Evolutionary conservation across 768 basidiomycete species (phyloP), one percentile per base, ranked within the genome.

Genomic region (Rhodocollybia butyracea): DNA sequence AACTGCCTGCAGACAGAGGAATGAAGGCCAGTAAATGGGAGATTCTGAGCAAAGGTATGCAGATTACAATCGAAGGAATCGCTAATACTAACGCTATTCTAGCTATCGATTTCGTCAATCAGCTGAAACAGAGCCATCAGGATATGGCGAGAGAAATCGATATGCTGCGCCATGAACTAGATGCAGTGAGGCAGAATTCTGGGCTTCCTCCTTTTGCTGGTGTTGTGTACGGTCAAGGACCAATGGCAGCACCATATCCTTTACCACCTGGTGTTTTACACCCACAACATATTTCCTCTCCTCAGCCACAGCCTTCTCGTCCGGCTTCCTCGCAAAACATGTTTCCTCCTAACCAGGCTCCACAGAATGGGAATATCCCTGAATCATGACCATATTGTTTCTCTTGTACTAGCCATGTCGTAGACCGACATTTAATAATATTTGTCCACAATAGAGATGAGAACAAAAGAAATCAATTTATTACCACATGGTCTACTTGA

Each of bases 11-110:
- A 50, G 94, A 94, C 74, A 83, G 89, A 51, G 94, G 89, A 40
- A 91, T 94, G 86, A 98, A 98, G 67, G 89, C 93, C 19, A 94
- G 91, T 74, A 99, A 99, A 74, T 98, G 96, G 97, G 97, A 99
- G 75, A 98, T 98, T 58, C 73, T 99, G 31, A 95, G 88, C 72
- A 96, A 97, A 85, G 91, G 95, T 91, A 61, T 60, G 79, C 68
- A 21, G 48, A 38, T 31, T 31, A 36, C 36, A 55, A 32, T 56
- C 21, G 51, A 54, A 43, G 39, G 42, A 24, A 41, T 36, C 42
- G 46, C 57, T 56, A 45, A 43, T 57, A 27, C 38, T 57, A 21
- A 57, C 43, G 19, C 34, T 50, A 38, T 36, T 55, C 45, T 58
- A 89, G 94, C 94, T 27, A 94, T 96, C 64, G 94, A 96, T 69